Conservation (phyloP, 2,329 filamentous ascomycete genomes). For the Exserohilum rostratum region DNA sequence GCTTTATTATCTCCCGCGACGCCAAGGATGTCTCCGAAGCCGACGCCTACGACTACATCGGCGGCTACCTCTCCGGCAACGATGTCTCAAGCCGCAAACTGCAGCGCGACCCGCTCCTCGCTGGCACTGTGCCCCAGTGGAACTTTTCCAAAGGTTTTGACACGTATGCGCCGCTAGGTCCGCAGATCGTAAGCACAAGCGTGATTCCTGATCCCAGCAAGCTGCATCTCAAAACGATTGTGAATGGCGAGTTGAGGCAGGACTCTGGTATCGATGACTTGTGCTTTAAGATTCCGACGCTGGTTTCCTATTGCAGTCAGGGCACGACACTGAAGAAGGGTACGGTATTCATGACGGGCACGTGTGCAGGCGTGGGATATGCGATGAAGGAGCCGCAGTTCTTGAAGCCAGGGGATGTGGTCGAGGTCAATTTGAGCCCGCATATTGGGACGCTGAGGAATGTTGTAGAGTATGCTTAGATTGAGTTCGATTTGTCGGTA, state of each 20-base stretch:
- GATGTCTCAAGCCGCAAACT: constrained; percentile 61
- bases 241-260: constrained; percentile 59
- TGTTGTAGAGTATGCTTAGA: constrained; percentile 37
- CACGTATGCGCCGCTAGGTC: constrained; percentile 61
- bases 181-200: constrained; percentile 53
- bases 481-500: neutral
- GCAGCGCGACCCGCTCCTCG: constrained; percentile 57
- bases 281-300: constrained; percentile 54
- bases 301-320: constrained; percentile 56
- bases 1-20: constrained; percentile 59
- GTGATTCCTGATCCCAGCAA: constrained; percentile 53
- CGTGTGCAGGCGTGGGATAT: constrained; percentile 47
- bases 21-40: constrained; percentile 57
- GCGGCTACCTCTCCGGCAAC: constrained; percentile 62
- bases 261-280: constrained; percentile 56
- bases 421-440: constrained; percentile 41
- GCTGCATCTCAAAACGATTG: constrained; percentile 54
- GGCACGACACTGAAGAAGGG: constrained; percentile 55
- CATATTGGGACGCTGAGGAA: constrained; percentile 44
- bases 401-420: constrained; percentile 42
- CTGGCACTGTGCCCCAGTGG: constrained; percentile 63
- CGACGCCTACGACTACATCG: constrained; percentile 58
- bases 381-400: constrained; percentile 51
- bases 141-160: constrained; percentile 65
- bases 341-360: constrained; percentile 59